Percentiles rank a stretch among this genome's conserved stretches.
Evolutionary conservation across 1,139 yeast genomes (phyloP).

Genomic region (Lodderomyces orthopsilosis): DNA sequence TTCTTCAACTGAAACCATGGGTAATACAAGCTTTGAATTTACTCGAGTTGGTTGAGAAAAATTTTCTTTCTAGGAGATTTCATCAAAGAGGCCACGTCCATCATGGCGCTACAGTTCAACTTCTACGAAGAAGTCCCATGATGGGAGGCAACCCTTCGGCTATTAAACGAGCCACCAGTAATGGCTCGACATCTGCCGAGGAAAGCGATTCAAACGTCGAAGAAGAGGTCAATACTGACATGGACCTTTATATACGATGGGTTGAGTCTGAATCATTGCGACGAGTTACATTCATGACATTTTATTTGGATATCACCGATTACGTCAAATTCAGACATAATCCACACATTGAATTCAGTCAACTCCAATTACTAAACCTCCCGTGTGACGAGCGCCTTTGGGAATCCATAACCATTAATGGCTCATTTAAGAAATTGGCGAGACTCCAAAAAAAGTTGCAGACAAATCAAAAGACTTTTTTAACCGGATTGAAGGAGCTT

Average conservation of each 20-base stretch:
- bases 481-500: slow-evolving; percentile 34
- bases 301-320: slow-evolving; percentile 74
- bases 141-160: slow-evolving; percentile 62
- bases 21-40: slow-evolving; percentile 62
- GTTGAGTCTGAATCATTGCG: slow-evolving; percentile 76
- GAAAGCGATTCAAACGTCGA: slow-evolving; percentile 12
- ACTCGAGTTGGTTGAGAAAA: slow-evolving; percentile 66
- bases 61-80: slow-evolving; percentile 52
- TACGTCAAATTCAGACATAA: slow-evolving; percentile 80
- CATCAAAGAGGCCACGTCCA: slow-evolving; percentile 78
- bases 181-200: slow-evolving; percentile 30
- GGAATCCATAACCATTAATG: slow-evolving; percentile 51
- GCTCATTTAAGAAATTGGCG: slow-evolving; percentile 39
- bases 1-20: slow-evolving; percentile 55
- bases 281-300: slow-evolving; percentile 75
- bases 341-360: slow-evolving; percentile 65
- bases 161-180: slow-evolving; percentile 17
- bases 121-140: slow-evolving; percentile 70
- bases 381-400: slow-evolving; percentile 76
- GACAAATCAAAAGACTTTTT: slow-evolving; percentile 21
- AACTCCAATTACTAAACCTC: slow-evolving; percentile 62
- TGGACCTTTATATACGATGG: slow-evolving; percentile 51
- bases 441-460: slow-evolving; percentile 36
- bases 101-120: slow-evolving; percentile 73
- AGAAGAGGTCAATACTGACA: slow-evolving; percentile 23